Evolutionary conservation across 129 eudicot genomes (phyloP).

Genomic region (Apium graveolens): DNA sequence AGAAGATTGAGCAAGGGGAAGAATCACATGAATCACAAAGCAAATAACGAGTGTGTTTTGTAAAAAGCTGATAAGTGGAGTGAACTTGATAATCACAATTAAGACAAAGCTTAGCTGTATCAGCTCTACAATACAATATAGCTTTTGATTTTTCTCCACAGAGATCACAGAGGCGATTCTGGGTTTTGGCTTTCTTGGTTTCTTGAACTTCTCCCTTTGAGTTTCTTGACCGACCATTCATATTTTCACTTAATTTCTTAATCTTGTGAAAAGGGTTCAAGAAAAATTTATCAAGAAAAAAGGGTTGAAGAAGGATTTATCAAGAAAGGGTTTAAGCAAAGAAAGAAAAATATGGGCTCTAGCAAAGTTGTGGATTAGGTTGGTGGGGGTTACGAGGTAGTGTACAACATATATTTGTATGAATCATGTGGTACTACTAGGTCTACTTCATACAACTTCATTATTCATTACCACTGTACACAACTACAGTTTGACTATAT

Average conservation of each 20-base stretch:
- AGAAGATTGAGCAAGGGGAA: slow-evolving; percentile 60
- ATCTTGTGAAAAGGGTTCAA: background rate
- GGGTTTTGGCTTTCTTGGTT: background rate
- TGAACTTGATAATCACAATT: slow-evolving; percentile 74
- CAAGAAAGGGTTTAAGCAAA: background rate
- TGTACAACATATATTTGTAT: background rate
- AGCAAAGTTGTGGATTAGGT: background rate
- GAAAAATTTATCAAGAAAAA: too few relatives aligned
- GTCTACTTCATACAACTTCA: background rate
- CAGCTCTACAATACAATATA: slow-evolving; percentile 69
- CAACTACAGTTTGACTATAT: background rate
- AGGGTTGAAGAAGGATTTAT: too few relatives aligned
- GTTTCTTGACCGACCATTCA: slow-evolving; percentile 25
- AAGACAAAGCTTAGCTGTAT: slow-evolving; percentile 69
- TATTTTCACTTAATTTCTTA: background rate
- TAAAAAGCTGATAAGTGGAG: slow-evolving; percentile 62
- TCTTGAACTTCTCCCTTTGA: background rate
- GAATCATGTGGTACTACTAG: background rate
- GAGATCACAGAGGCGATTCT: slow-evolving; percentile 48
- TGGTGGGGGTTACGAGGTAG: background rate
- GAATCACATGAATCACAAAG: slow-evolving; percentile 70
- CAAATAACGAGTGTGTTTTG: slow-evolving; percentile 59
- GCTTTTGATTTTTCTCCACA: slow-evolving; percentile 50
- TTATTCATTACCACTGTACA: background rate
- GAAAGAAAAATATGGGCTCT: background rate